Evolutionary conservation across 179 eudicot species (phyloP).

Genomic region (Patellifolia procumbens): DNA sequence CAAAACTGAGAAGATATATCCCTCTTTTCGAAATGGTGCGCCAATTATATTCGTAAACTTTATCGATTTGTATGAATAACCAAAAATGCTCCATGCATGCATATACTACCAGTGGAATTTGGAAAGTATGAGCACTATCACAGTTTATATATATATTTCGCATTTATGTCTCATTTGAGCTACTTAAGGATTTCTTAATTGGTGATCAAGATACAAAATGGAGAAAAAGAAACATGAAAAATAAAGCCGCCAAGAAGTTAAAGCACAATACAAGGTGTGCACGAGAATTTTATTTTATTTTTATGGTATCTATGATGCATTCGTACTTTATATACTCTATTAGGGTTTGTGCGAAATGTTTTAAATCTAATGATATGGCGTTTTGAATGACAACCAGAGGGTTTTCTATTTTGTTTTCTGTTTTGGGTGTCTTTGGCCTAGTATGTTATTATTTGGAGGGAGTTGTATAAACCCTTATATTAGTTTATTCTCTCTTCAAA

Average conservation of each 20-base stretch:
- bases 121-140: not conserved
- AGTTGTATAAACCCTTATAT: no score
- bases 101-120: not conserved
- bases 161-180: not conserved
- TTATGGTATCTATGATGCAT: no score
- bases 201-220: not conserved
- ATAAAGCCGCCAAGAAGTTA: not conserved
- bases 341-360: no score
- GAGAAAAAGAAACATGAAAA: not conserved
- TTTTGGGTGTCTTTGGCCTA: no score
- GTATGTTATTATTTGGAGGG: no score
- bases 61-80: not conserved
- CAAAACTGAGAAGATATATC: not conserved
- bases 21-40: not conserved
- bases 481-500: no score
- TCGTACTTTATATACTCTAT: no score
- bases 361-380: no score
- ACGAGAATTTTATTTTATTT: not conserved
- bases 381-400: no score
- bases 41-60: not conserved
- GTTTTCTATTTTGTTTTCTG: no score
- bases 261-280: not conserved
- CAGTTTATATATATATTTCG: not conserved
- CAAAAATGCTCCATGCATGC: slow-evolving; percentile 8
- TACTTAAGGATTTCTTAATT: not conserved